Evolutionary conservation across 2,329 filamentous ascomycete genomes (phyloP).

Genomic region (Penicillium sp.): DNA sequence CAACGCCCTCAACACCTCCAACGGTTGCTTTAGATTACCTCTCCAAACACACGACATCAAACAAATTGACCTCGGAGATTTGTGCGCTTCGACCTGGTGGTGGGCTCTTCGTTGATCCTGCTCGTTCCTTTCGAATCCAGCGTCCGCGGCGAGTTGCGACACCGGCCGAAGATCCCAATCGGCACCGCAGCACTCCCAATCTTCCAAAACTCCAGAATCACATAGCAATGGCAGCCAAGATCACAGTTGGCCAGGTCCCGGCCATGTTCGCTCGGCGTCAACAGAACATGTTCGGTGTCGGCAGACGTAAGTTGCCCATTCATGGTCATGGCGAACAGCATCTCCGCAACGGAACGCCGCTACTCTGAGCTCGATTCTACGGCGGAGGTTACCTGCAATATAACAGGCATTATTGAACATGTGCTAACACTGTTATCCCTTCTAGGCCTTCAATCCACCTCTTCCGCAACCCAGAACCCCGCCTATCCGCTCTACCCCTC

Average conservation of each 20-base stretch:
- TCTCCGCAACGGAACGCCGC: not conserved
- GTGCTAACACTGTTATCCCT: slow-evolving; percentile 2
- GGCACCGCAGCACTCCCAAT: slow-evolving; percentile 10
- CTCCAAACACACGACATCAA: slow-evolving; percentile 10
- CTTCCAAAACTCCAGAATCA: slow-evolving; percentile 2
- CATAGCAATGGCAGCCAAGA: slow-evolving; percentile 32
- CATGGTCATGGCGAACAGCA: not conserved
- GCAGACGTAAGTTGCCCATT: slow-evolving; percentile 33
- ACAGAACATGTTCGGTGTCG: slow-evolving; percentile 26
- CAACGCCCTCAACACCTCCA: slow-evolving; percentile 36
- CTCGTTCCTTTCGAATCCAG: slow-evolving; percentile 20
- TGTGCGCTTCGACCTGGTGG: slow-evolving; percentile 22
- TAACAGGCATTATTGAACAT: not conserved
- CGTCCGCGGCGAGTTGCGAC: slow-evolving; percentile 19
- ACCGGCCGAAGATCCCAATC: slow-evolving; percentile 14
- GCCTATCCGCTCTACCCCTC: slow-evolving; percentile 64
- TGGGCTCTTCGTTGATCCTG: slow-evolving; percentile 25
- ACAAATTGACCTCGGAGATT: slow-evolving; percentile 11
- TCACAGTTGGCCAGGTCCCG: slow-evolving; percentile 31
- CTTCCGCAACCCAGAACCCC: slow-evolving; percentile 39
- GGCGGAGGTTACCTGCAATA: not conserved
- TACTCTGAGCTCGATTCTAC: not conserved
- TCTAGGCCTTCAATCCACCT: slow-evolving; percentile 36
- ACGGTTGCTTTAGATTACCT: slow-evolving; percentile 5
- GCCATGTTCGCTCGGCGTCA: slow-evolving; percentile 35